These are phyloP conservation scores for Hypsizygus marmoreus DNA, from an alignment of 768 basidiomycete species.

Conservation along the genomic window DNA sequence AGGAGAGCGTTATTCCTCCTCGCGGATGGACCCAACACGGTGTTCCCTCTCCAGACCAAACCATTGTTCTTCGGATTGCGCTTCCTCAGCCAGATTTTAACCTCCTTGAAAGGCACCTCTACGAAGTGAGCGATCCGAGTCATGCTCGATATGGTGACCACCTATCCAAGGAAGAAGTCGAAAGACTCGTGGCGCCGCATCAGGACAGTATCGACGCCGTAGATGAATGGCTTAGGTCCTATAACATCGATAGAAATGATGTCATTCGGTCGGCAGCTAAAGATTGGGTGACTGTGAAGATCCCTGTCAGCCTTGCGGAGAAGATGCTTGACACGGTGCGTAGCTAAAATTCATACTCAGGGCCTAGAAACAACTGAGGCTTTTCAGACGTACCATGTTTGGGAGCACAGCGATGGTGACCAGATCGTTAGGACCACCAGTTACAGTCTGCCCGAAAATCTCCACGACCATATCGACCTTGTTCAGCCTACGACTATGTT, in stretches of 20 bases:
- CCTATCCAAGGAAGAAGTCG: constrained; percentile 67
- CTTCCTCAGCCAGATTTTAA: constrained; percentile 53
- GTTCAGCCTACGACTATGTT: constrained; percentile 77
- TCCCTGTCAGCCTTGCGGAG: constrained; percentile 61
- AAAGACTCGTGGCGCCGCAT: constrained; percentile 61
- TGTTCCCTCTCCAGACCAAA: constrained; percentile 44
- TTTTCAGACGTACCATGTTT: constrained; percentile 63
- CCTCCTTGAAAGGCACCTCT: constrained; percentile 51
- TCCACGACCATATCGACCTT: constrained; percentile 63
- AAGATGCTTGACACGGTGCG: constrained; percentile 61
- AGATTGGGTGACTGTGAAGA: constrained; percentile 67
- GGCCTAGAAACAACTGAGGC: neutral
- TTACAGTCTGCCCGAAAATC: constrained; percentile 62
- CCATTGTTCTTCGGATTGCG: constrained; percentile 57
- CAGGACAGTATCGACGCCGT: constrained; percentile 55
- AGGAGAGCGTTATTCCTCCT: constrained; percentile 39
- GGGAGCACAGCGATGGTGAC: constrained; percentile 55
- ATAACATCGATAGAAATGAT: constrained; percentile 51
- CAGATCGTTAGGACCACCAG: constrained; percentile 61
- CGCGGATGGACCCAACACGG: constrained; percentile 50
- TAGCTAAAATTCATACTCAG: neutral
- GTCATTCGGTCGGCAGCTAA: constrained; percentile 55
- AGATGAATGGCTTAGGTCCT: constrained; percentile 58
- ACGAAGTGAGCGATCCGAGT: constrained; percentile 56
- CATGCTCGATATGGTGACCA: constrained; percentile 54